Conservation (phyloP, 768 basidiomycete genomes). For the Inosperma sp. region DNA sequence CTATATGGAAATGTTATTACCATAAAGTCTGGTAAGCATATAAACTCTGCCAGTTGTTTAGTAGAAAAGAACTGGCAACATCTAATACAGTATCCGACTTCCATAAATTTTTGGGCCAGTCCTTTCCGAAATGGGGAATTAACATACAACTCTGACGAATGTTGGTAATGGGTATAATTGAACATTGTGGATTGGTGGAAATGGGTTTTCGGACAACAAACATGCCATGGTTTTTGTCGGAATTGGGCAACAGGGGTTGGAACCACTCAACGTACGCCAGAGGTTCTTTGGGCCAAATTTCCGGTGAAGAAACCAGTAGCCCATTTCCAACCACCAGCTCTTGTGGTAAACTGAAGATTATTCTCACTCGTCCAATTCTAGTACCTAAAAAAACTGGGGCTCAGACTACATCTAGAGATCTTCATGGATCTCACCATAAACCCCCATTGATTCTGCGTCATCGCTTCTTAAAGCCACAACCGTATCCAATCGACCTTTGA, state of each 20-base stretch:
- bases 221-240: conserved; percentile 1
- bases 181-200: background rate
- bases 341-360: conserved; percentile 11
- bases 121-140: too few species aligned
- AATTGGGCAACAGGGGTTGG: background rate
- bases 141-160: too few species aligned
- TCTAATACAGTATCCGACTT: too few species aligned
- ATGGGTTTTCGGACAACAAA: conserved; percentile 5
- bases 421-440: background rate
- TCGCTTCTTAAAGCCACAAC: conserved; percentile 2
- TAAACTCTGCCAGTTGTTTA: too few species aligned
- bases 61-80: too few species aligned
- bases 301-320: background rate
- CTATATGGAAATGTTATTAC: too few species aligned
- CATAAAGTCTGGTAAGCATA: too few species aligned
- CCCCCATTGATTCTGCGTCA: background rate
- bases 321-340: background rate
- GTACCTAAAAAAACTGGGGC: background rate
- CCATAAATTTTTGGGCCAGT: too few species aligned
- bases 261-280: conserved; percentile 14
- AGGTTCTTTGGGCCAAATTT: conserved; percentile 5
- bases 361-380: conserved; percentile 1
- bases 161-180: too few species aligned
- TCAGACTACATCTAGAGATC: background rate
- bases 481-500: conserved; percentile 5